These are phyloP conservation scores for Eucalyptus fibrosa DNA, from an alignment of 345 rosid species.

Conservation along the genomic window DNA sequence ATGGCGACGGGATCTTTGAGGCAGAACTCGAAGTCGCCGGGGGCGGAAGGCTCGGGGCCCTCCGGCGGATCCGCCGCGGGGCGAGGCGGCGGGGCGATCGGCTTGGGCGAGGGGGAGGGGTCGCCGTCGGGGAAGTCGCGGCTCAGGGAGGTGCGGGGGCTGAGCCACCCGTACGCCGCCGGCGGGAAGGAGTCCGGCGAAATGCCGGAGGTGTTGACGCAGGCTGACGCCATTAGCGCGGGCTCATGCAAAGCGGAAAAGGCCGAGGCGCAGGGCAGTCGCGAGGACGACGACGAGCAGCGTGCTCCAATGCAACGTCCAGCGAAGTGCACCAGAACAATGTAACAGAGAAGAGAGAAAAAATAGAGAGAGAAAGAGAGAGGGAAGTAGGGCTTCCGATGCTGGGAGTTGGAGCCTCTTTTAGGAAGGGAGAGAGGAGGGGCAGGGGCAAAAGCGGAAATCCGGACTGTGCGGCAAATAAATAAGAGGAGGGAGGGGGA, in stretches of 20 bases:
- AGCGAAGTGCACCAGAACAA: neutral
- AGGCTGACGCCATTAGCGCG: constrained; percentile 67
- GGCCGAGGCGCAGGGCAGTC: neutral
- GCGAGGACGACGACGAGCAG: neutral
- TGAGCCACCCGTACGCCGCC: constrained; percentile 41
- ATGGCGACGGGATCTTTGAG: constrained; percentile 70
- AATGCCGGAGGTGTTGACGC: constrained; percentile 52
- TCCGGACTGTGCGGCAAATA: neutral
- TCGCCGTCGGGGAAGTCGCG: constrained; percentile 8
- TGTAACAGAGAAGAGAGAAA: neutral
- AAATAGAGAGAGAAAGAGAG: neutral
- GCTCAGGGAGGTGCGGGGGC: constrained; percentile 49
- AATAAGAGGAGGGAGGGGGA: neutral
- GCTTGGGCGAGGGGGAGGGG: constrained; percentile 9
- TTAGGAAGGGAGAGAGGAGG: neutral
- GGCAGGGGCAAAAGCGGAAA: neutral
- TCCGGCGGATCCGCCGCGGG: neutral
- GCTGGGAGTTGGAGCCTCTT: neutral
- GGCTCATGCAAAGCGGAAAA: neutral
- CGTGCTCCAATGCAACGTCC: neutral
- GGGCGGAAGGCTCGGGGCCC: constrained; percentile 8
- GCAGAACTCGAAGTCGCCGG: constrained; percentile 76
- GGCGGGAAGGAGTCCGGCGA: constrained; percentile 55
- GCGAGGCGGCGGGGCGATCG: neutral
- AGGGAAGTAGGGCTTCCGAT: neutral